Base-by-base conservation (phyloP, 1,284 basidiomycete genomes). In the Fomitopsis palustris region DNA sequence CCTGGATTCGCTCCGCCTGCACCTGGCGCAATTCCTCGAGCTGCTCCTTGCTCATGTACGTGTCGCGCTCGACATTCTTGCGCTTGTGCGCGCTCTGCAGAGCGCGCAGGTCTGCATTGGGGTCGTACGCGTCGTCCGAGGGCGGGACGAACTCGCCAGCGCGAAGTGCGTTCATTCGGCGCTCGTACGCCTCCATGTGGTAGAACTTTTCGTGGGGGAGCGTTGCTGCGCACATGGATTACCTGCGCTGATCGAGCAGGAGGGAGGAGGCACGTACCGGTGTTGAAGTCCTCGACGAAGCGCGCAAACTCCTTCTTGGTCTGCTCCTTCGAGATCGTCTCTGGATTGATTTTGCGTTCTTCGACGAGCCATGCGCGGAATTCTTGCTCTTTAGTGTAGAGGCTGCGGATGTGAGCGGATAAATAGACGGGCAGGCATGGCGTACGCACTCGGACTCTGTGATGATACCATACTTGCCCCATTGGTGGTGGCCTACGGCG, bases 191-290 rank as follows among this genome's bases (percentile, higher is more conserved):
- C 52, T 84, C 83, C 80, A 95, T 91, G 68, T 93, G 83, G 74
- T 95, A 95, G 73, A 93, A 96, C 73, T 96, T 96, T 71, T 95
- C 92, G 68, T 95, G 89, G 3, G 94, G 90, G 2, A 95, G 79
- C 2, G 93, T 95, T 9, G 93, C 92, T 93, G 63, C 10, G 57
- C 6, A 12, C 19, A 57, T 8, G 25, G 25, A 54, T 47, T 43
- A 55, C 25, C 29, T 17, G 19, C 5, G 17, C 6, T 9, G 47
- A 6, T 3, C 17, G 57, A 61, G 51, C 53, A 57, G 31, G n/a
- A 12, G 52, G 21, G 12, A 41, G 37, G 37, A 8, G 35, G 54
- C 41, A 41, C 39, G 37, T 78, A 87, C 92, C 91, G 21, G 94
- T 96, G 68, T 96, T 96, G 72, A 81, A 96, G 70, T 95, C 94